Conservation (phyloP, 1,139 yeast genomes). For the Zygoascus sp. region DNA sequence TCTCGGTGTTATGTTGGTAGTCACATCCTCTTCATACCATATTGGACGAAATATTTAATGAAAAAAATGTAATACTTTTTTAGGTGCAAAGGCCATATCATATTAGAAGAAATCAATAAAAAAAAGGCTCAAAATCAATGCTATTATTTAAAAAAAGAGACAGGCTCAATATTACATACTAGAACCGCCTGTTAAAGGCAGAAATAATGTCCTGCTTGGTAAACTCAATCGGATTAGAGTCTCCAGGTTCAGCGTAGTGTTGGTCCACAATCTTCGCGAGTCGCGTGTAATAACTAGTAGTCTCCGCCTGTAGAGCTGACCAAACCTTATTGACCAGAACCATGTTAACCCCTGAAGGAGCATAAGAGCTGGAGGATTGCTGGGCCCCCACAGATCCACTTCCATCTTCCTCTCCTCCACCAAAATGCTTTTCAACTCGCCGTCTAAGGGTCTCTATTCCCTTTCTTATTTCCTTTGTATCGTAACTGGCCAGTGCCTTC, state of each 20-base stretch:
- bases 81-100: conserved; percentile 3
- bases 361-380: background rate
- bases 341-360: conserved; percentile 37
- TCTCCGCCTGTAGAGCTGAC: conserved; percentile 50
- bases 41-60: background rate
- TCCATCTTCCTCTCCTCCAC: conserved; percentile 34
- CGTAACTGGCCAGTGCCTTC: conserved; percentile 52
- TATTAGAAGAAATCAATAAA: background rate
- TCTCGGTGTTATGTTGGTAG: background rate
- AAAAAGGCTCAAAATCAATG: conserved; percentile 1
- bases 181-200: conserved; percentile 33
- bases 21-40: background rate
- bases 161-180: background rate
- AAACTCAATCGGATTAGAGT: conserved; percentile 33
- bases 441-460: conserved; percentile 54
- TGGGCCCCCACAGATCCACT: too few relatives aligned
- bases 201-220: conserved; percentile 42
- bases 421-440: conserved; percentile 58
- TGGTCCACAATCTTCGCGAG: conserved; percentile 41
- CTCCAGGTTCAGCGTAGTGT: conserved; percentile 41
- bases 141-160: background rate
- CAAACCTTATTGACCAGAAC: conserved; percentile 46
- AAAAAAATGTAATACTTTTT: conserved; percentile 6
- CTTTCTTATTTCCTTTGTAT: conserved; percentile 52
- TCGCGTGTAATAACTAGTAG: conserved; percentile 41